Evolutionary conservation across 2,329 filamentous ascomycete species (phyloP).

Genomic region (Phialocephala subalpina): DNA sequence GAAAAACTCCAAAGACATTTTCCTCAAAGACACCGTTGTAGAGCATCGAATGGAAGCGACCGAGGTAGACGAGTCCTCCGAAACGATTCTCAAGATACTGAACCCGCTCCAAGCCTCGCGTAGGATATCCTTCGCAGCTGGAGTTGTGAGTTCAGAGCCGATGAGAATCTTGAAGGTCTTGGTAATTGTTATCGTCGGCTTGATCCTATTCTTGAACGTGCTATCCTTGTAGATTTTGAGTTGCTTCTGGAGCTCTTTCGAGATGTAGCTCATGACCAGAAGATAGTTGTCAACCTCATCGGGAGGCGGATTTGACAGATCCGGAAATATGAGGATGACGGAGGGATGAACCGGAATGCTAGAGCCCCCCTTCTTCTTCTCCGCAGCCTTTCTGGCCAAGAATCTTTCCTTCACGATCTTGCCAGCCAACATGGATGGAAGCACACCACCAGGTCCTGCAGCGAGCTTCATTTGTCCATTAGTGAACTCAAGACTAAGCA

Average conservation of each 20-base stretch:
- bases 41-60: background rate
- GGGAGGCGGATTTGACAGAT: background rate
- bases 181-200: background rate
- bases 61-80: background rate
- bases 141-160: background rate
- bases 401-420: too few relatives aligned
- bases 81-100: conserved; percentile 1
- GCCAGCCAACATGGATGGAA: too few relatives aligned
- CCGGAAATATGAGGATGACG: conserved; percentile 1
- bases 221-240: background rate
- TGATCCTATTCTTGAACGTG: conserved; percentile 1
- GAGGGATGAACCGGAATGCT: too few relatives aligned
- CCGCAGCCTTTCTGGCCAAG: too few relatives aligned
- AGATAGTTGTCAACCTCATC: conserved; percentile 10
- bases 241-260: background rate
- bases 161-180: conserved; percentile 2
- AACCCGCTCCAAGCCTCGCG: background rate
- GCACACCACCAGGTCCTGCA: too few relatives aligned
- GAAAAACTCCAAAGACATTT: too few relatives aligned
- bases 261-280: background rate
- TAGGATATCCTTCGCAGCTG: conserved; percentile 1
- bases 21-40: conserved; percentile 2
- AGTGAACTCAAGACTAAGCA: too few relatives aligned
- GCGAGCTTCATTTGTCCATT: too few relatives aligned
- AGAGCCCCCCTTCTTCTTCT: too few relatives aligned